Conservation (phyloP, 1,284 basidiomycete genomes). For the Naganishia sp. region DNA sequence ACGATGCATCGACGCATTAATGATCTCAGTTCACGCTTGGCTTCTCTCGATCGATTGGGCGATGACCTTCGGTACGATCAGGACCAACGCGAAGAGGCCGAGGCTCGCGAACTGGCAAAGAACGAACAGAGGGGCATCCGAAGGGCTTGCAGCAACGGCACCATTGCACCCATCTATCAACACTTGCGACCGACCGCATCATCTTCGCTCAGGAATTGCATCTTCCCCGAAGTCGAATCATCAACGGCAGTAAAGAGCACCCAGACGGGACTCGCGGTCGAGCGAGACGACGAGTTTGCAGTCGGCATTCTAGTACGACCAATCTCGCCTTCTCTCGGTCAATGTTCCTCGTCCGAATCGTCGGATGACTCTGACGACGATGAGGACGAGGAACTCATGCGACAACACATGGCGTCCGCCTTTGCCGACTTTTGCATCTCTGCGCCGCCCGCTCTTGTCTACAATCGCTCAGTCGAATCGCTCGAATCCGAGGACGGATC, state of each 20-base stretch:
- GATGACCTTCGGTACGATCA: slow-evolving; percentile 50
- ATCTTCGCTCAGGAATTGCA: slow-evolving; percentile 13
- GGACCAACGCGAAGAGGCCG: slow-evolving; percentile 50
- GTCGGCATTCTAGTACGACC: slow-evolving; percentile 22
- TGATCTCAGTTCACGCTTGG: slow-evolving; percentile 42
- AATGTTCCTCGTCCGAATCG: neutral
- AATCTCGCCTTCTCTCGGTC: slow-evolving; percentile 22
- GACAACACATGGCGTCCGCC: slow-evolving; percentile 6
- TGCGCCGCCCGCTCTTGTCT: slow-evolving; percentile 9
- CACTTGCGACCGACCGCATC: slow-evolving; percentile 5
- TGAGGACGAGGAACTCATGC: neutral
- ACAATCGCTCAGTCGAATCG: slow-evolving; percentile 16
- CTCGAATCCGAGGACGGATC: slow-evolving; percentile 15
- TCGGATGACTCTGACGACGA: neutral
- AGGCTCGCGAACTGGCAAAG: slow-evolving; percentile 46
- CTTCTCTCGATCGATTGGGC: slow-evolving; percentile 42
- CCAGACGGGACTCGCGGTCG: neutral
- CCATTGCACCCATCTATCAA: slow-evolving; percentile 37
- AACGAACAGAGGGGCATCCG: slow-evolving; percentile 46
- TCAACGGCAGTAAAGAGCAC: too few species aligned
- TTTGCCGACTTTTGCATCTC: slow-evolving; percentile 2
- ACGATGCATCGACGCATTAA: slow-evolving; percentile 13
- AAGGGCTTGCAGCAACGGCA: slow-evolving; percentile 43
- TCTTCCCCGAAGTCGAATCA: neutral
- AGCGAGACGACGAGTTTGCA: slow-evolving; percentile 26